phyloP scores from a whole-genome alignment of 768 basidiomycete species.

The Hemileccinum rubropunctum region DNA sequence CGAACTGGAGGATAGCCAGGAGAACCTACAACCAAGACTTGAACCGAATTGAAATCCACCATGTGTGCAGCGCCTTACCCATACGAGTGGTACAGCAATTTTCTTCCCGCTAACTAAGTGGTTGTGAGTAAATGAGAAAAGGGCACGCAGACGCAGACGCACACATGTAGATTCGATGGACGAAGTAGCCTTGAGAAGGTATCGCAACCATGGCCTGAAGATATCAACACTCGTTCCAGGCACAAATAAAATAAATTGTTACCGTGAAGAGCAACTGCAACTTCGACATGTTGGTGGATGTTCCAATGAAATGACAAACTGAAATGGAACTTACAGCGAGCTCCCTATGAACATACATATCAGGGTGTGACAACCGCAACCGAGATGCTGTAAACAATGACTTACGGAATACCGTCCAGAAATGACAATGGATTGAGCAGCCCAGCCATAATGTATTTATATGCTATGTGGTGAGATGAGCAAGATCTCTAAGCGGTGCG shows the following conservation, averaged over 20 bases:
- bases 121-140: too few relatives aligned
- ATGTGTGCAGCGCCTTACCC: background rate
- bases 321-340: background rate
- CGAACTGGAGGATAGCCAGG: background rate
- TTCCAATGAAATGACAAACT: too few relatives aligned
- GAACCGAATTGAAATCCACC: too few relatives aligned
- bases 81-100: background rate
- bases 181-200: background rate
- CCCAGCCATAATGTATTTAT: background rate
- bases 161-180: background rate
- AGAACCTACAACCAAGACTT: background rate
- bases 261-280: background rate
- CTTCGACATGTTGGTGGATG: background rate
- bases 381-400: background rate
- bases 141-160: background rate
- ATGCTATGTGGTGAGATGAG: background rate
- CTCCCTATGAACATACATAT: background rate
- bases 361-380: too few relatives aligned
- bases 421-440: background rate
- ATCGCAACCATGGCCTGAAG: background rate
- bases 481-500: background rate
- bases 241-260: background rate
- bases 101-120: background rate
- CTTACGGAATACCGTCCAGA: background rate
- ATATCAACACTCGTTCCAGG: background rate